Evolutionary conservation across 2,329 filamentous ascomycete genomes (phyloP), one percentile per base, ranked within the genome.

Genomic region (Aotearoamyces nothofagi): DNA sequence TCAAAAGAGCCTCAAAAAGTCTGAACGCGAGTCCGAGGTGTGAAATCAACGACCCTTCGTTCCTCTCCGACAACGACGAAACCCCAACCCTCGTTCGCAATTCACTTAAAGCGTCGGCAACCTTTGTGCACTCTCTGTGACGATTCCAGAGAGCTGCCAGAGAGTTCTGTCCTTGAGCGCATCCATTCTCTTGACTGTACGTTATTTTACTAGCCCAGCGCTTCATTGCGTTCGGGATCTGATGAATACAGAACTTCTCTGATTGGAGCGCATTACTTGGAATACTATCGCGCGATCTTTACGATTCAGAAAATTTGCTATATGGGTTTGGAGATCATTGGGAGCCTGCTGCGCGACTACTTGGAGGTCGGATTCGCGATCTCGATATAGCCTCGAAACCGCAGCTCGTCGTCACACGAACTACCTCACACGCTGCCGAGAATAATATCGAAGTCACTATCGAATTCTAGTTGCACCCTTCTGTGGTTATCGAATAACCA

Each of bases 61-160:
- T 26, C 35, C 30, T 30, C 28, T 32, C 25, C 35, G 26, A 32
- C 37, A 33, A 35, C 37, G 29, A 27, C 30, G 24, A 30, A 32
- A 35, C 36, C 30, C 16, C 27, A 20, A 24, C 34, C 31, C 29
- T 39, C 36, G 32, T 36, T 34, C 33, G 19, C 26, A 26, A 29
- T 29, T 35, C 31, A 32, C 15, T 30, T 27, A 22, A 30, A 33
- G 42, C 46, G 46, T 44, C 34, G 42, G 40, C 43, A 32, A 36
- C 36, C 44, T 48, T 43, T 45, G 43, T 27, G 45, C 39, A 38
- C 39, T 37, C 43, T 45, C 45, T 46, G 40, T 39, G 35, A 42
- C 34, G 28, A 20, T 31, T 33, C 30, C 42, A 46, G 46, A 42
- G 46, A 32, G 39, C 39, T 41, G 39, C 44, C 44, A 41, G 39